Conservation (phyloP, 2,329 filamentous ascomycete genomes). For the Pseudogymnoascus sp. region DNA sequence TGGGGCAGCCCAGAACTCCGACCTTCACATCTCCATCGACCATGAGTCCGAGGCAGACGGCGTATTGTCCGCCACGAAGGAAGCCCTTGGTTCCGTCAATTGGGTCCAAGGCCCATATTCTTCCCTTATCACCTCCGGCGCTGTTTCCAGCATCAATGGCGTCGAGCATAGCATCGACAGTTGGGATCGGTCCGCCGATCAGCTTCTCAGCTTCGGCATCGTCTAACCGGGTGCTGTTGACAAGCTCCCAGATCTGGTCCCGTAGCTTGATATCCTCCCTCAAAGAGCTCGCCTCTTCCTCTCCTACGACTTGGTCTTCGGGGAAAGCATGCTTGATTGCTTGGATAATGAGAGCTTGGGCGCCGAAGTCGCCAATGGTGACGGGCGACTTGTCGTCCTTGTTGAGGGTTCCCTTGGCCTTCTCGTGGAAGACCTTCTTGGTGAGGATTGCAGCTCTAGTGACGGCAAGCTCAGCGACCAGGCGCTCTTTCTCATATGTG, state of each 20-base stretch:
- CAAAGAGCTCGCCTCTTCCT: constrained; percentile 82
- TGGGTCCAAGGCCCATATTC: constrained; percentile 94
- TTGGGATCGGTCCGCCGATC: constrained; percentile 61
- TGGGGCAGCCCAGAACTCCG: constrained; percentile 90
- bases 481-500: constrained; percentile 66
- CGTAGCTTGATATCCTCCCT: constrained; percentile 62
- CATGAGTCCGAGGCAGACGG: constrained; percentile 85
- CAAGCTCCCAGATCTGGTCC: constrained; percentile 75
- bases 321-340: constrained; percentile 88
- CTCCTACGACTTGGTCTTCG: constrained; percentile 80
- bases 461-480: constrained; percentile 79
- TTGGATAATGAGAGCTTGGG: constrained; percentile 89
- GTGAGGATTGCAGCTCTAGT: constrained; percentile 73
- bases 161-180: constrained; percentile 57
- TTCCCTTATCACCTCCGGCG: constrained; percentile 61
- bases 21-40: constrained; percentile 91
- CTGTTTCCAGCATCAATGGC: constrained; percentile 62
- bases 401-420: constrained; percentile 86
- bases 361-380: constrained; percentile 95
- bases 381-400: constrained; percentile 96
- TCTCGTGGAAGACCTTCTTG: constrained; percentile 73
- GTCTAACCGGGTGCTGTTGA: constrained; percentile 61
- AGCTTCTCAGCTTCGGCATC: constrained; percentile 56
- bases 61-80: constrained; percentile 91
- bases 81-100: constrained; percentile 99